phyloP scores from a whole-genome alignment of 768 basidiomycete species.

The Pleurotus citrinopileatus region DNA sequence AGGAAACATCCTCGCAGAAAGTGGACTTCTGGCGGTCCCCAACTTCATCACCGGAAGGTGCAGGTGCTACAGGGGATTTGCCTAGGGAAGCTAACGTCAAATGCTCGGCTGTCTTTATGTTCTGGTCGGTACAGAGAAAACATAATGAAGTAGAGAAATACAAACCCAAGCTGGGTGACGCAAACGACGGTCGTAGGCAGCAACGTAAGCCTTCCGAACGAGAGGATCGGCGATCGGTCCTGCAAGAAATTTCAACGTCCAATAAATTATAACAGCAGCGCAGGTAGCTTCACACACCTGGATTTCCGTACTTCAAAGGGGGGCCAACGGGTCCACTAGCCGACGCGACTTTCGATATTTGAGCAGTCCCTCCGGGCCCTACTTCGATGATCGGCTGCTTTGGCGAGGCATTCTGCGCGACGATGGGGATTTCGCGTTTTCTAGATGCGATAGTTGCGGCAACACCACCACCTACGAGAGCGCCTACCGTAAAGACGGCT shows the following conservation, averaged over 20 bases:
- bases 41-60: slow-evolving; percentile 30
- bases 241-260: slow-evolving; percentile 26
- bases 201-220: slow-evolving; percentile 78
- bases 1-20: slow-evolving; percentile 79
- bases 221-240: slow-evolving; percentile 84
- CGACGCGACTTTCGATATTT: slow-evolving; percentile 31
- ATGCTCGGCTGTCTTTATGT: slow-evolving; percentile 86
- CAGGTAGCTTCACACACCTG: slow-evolving; percentile 48
- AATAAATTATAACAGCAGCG: slow-evolving; percentile 4
- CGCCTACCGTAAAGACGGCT: slow-evolving; percentile 81
- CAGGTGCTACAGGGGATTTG: slow-evolving; percentile 31
- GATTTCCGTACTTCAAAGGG: slow-evolving; percentile 77
- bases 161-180: slow-evolving; percentile 93
- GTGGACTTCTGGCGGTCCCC: slow-evolving; percentile 75
- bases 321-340: slow-evolving; percentile 21
- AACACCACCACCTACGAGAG: slow-evolving; percentile 75
- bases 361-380: slow-evolving; percentile 41
- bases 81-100: slow-evolving; percentile 76
- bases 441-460: slow-evolving; percentile 44
- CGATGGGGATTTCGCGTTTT: slow-evolving; percentile 20
- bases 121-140: neutral
- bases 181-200: slow-evolving; percentile 86
- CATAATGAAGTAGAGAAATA: neutral
- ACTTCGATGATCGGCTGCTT: slow-evolving; percentile 43
- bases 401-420: slow-evolving; percentile 12